These are phyloP conservation scores for Phytophthora pluvialis DNA, from an alignment of 352 stramenopile species.

Conservation along the genomic window DNA sequence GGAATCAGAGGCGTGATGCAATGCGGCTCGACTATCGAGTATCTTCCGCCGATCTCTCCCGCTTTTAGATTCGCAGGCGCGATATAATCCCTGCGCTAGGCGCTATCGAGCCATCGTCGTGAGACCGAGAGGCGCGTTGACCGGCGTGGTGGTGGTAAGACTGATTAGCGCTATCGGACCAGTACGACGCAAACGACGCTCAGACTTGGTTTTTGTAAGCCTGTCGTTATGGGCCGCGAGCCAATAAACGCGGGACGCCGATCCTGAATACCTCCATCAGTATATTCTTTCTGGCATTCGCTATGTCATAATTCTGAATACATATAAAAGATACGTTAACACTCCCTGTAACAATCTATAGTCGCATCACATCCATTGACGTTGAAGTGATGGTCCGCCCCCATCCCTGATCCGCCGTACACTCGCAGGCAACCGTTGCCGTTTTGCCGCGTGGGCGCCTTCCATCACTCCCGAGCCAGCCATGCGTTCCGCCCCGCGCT, in stretches of 20 bases:
- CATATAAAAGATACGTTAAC: not conserved
- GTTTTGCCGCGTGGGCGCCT: slow-evolving; percentile 6
- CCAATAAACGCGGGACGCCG: not conserved
- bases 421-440: slow-evolving; percentile 20
- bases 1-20: slow-evolving; percentile 13
- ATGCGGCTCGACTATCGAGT: slow-evolving; percentile 6
- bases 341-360: not conserved
- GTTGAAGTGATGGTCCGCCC: slow-evolving; percentile 39
- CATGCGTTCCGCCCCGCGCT: slow-evolving; percentile 8
- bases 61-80: slow-evolving; percentile 3
- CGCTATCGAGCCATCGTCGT: not conserved
- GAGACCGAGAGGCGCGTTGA: slow-evolving; percentile 2
- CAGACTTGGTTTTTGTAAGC: not conserved
- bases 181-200: not conserved
- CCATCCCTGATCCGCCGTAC: slow-evolving; percentile 28
- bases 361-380: slow-evolving; percentile 11
- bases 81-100: not conserved
- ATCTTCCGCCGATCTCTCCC: not conserved
- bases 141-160: not conserved
- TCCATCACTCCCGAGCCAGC: slow-evolving; percentile 25
- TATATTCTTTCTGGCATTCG: not conserved
- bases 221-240: not conserved
- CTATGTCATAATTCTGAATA: not conserved
- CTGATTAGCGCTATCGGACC: slow-evolving; percentile 1
- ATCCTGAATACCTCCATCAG: not conserved